These are phyloP conservation scores for Chalara sp. DNA, from an alignment of 2,329 filamentous ascomycete species.

Conservation along the genomic window DNA sequence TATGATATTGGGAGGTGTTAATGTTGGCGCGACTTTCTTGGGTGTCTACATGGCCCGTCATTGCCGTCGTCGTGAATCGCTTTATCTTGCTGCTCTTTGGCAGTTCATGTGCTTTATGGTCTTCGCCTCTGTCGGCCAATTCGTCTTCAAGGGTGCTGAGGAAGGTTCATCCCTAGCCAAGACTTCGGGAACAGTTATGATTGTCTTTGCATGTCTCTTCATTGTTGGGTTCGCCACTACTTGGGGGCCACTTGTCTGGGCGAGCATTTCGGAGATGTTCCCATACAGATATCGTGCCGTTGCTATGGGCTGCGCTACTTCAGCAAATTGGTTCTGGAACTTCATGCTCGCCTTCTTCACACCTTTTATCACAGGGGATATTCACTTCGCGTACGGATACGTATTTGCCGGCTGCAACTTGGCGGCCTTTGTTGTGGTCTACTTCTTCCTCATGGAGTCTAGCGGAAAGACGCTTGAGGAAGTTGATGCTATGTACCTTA, in stretches of 20 bases:
- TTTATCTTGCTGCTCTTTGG: constrained; percentile 62
- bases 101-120: constrained; percentile 62
- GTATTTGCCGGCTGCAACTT: constrained; percentile 70
- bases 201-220: constrained; percentile 67
- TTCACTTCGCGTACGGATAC: constrained; percentile 65
- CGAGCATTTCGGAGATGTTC: constrained; percentile 61
- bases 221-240: constrained; percentile 65
- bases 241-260: constrained; percentile 67
- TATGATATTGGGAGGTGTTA: constrained; percentile 62
- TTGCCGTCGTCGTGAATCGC: constrained; percentile 60
- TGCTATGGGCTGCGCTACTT: constrained; percentile 53
- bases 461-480: constrained; percentile 26
- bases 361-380: constrained; percentile 66
- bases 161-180: constrained; percentile 29
- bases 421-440: constrained; percentile 57
- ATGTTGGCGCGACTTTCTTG: constrained; percentile 52
- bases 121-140: constrained; percentile 47
- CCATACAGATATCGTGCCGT: constrained; percentile 55
- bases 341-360: constrained; percentile 74
- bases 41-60: constrained; percentile 59
- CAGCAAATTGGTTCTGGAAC: constrained; percentile 65
- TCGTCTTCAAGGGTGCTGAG: constrained; percentile 36
- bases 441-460: constrained; percentile 71
- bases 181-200: constrained; percentile 60
- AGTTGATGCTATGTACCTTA: constrained; percentile 21